Evolutionary conservation across 331 rosid genomes (phyloP).

Genomic region (Acacia pycnantha): DNA sequence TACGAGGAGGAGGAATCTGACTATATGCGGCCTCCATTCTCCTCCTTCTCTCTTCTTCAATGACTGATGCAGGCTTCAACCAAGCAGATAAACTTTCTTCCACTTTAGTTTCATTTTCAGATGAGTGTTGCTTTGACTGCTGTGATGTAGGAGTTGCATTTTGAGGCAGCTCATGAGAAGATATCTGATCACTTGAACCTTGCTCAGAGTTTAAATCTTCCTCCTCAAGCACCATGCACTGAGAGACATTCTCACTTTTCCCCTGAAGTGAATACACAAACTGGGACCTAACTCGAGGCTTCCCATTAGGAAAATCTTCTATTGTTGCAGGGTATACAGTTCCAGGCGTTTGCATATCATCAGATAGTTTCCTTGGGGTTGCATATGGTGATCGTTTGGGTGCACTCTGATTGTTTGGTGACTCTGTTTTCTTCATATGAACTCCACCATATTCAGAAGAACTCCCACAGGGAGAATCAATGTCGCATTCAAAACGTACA

Average conservation of each 20-base stretch:
- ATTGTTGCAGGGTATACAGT: conserved; percentile 72
- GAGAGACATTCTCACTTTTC: conserved; percentile 43
- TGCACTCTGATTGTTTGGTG: conserved; percentile 52
- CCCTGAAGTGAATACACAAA: conserved; percentile 55
- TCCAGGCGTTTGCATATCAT: conserved; percentile 96
- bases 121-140: conserved; percentile 28
- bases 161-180: conserved; percentile 41
- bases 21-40: conserved; percentile 25
- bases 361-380: conserved; percentile 78
- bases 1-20: conserved; percentile 33
- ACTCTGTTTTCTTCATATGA: conserved; percentile 33
- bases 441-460: conserved; percentile 46
- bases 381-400: conserved; percentile 61
- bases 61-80: conserved; percentile 54
- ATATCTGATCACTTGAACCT: conserved; percentile 47
- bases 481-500: conserved; percentile 70
- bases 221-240: conserved; percentile 44
- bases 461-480: conserved; percentile 46
- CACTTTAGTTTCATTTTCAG: conserved; percentile 40
- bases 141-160: conserved; percentile 41
- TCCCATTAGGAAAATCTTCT: conserved; percentile 52
- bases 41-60: conserved; percentile 33
- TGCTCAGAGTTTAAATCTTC: conserved; percentile 42
- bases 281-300: conserved; percentile 64
- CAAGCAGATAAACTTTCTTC: conserved; percentile 73